Evolutionary conservation across 495 filamentous ascomycete genomes (phyloP).

Genomic region (Penicillium roqueforti): DNA sequence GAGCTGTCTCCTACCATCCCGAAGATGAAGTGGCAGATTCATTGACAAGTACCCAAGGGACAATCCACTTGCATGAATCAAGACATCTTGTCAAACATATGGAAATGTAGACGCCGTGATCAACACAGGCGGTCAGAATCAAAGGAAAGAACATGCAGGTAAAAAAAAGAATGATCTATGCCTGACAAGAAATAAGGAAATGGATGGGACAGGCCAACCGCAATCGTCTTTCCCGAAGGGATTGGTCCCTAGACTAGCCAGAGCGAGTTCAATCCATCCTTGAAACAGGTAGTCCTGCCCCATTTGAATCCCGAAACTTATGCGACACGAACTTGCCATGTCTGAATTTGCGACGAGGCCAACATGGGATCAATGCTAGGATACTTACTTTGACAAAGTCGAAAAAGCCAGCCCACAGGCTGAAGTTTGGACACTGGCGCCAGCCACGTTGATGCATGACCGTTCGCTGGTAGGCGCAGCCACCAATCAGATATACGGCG

Average conservation of each 20-base stretch:
- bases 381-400: slow-evolving; percentile 75
- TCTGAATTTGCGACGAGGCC: slow-evolving; percentile 20
- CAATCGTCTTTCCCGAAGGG: slow-evolving; percentile 3
- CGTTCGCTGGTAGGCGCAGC: slow-evolving; percentile 90
- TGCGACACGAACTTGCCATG: slow-evolving; percentile 20
- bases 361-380: slow-evolving; percentile 32
- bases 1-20: neutral
- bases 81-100: slow-evolving; percentile 5
- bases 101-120: slow-evolving; percentile 16
- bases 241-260: slow-evolving; percentile 28
- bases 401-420: slow-evolving; percentile 83
- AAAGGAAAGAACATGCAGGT: slow-evolving; percentile 5
- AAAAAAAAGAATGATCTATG: slow-evolving; percentile 3
- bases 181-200: slow-evolving; percentile 1
- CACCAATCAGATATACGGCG: slow-evolving; percentile 84
- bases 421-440: slow-evolving; percentile 93
- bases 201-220: neutral
- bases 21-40: neutral
- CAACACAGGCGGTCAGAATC: slow-evolving; percentile 8
- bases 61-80: slow-evolving; percentile 10
- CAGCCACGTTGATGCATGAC: slow-evolving; percentile 94
- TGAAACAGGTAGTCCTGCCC: slow-evolving; percentile 30
- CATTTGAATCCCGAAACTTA: slow-evolving; percentile 20
- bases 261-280: slow-evolving; percentile 35
- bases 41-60: slow-evolving; percentile 2